Evolutionary conservation across 305 asterid genomes (phyloP).

Genomic region (Salvia sclarea): DNA sequence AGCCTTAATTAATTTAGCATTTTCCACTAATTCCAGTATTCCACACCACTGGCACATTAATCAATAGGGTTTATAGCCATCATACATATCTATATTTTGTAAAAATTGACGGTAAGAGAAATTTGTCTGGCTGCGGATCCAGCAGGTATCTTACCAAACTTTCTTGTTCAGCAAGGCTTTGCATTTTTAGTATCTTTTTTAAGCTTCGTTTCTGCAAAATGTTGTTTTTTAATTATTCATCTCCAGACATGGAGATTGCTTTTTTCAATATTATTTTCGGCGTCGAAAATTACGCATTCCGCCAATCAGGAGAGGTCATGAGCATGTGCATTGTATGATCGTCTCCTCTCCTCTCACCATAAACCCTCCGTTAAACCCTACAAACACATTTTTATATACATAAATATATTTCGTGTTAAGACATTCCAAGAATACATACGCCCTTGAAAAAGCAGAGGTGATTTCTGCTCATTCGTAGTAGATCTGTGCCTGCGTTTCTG

Average conservation of each 20-base stretch:
- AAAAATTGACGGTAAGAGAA: neutral
- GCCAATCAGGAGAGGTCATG: slow-evolving; percentile 15
- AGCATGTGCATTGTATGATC: slow-evolving; percentile 27
- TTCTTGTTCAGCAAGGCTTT: slow-evolving; percentile 40
- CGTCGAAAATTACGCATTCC: slow-evolving; percentile 19
- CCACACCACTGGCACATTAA: neutral
- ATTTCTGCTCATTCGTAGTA: slow-evolving; percentile 19
- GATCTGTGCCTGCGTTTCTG: neutral
- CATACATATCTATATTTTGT: neutral
- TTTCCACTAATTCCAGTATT: neutral
- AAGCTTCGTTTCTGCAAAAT: neutral
- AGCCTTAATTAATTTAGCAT: neutral
- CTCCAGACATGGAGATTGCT: neutral
- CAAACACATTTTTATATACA: neutral
- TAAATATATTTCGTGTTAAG: neutral
- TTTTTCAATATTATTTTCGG: neutral
- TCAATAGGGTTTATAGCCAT: neutral
- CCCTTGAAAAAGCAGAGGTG: slow-evolving; percentile 12
- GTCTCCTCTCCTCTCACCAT: neutral
- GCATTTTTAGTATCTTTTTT: neutral
- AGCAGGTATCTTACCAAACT: slow-evolving; percentile 29
- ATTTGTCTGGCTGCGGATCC: neutral
- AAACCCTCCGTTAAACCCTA: slow-evolving; percentile 42
- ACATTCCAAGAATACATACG: neutral
- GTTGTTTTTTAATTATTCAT: neutral